phyloP scores from a whole-genome alignment of 176 grass and related monocot genomes.

The Dendrocalamus sinicus region DNA sequence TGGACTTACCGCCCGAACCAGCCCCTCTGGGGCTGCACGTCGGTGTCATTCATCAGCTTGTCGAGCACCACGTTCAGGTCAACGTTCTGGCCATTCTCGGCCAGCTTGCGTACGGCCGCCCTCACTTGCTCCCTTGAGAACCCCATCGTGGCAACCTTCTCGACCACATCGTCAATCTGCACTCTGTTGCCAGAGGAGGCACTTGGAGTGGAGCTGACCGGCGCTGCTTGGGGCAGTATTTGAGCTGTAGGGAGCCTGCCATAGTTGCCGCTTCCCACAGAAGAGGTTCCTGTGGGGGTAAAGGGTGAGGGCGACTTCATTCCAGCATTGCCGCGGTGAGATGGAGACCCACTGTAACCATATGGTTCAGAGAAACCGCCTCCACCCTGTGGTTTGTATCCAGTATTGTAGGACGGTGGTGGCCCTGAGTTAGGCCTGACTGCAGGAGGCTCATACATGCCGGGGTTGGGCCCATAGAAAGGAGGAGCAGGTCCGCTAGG shows the following conservation, averaged over 20 bases:
- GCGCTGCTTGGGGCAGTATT: constrained; percentile 63
- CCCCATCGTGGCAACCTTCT: constrained; percentile 93
- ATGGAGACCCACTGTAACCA: constrained; percentile 71
- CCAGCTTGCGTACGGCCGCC: constrained; percentile 74
- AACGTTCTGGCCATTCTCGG: constrained; percentile 84
- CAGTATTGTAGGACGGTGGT: constrained; percentile 51
- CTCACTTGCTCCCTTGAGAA: constrained; percentile 94
- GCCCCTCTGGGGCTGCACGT: constrained; percentile 68
- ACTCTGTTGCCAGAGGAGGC: constrained; percentile 50
- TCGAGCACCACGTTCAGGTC: constrained; percentile 93
- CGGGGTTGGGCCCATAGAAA: constrained; percentile 65
- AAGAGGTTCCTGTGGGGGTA: constrained; percentile 31
- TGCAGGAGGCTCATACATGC: constrained; percentile 59
- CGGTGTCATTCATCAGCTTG: constrained; percentile 84
- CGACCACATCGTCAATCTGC: constrained; percentile 77
- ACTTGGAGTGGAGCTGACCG: constrained; percentile 47
- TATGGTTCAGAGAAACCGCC: constrained; percentile 61
- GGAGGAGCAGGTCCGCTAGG: constrained; percentile 53
- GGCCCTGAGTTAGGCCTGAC: constrained; percentile 55
- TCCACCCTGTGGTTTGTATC: constrained; percentile 59
- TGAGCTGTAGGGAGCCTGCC: constrained; percentile 69
- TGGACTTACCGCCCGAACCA: constrained; percentile 66
- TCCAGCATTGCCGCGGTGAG: constrained; percentile 57
- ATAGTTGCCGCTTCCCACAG: constrained; percentile 55
- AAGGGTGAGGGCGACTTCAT: constrained; percentile 56